Evolutionary conservation across 2,329 filamentous ascomycete species (phyloP), one percentile per base, ranked within the genome.

Genomic region (Sclerotinia trifoliorum): DNA sequence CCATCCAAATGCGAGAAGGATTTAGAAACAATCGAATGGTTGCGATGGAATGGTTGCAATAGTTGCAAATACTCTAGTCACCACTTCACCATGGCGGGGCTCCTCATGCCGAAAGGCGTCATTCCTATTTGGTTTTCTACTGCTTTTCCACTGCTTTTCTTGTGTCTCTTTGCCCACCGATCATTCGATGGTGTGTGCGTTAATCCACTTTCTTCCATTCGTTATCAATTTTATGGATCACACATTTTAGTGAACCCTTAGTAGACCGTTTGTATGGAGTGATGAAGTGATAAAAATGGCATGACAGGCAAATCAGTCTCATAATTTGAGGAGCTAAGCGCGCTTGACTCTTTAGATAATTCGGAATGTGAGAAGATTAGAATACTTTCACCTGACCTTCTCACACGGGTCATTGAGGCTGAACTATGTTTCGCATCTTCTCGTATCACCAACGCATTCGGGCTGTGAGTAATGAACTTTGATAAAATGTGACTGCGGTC

Each of bases 51-150:
- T 29, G 7, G 35, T 10, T 35, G 35, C 35, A 35, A 35, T 35
- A 10, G 8, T 35, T 35, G 35, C 35, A 35, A 10, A 35, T 35
- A 1, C 35, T 35, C 35, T 35, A 35, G n/a, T 39, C 57, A 60
- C 46, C 44, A 49, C 29, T 62, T 49, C 21, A 26, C 44, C 2
- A 42, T 66, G 51, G 64, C 64, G 64, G 64, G 64, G 64, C 52
- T 58, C 39, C 42, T 58, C 64, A 66, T 66, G 64, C 64, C 52
- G 64, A 66, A 58, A 60, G 29, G 64, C 64, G 64, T 66, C 64
- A 66, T 66, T 66, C 64, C 48, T 58, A 19, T 35, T 66, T 62
- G 19, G 46, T 39, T 58, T 46, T 48, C 44, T 32, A 49, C 10
- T 66, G 42, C 55, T 48, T 60, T 15, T 49, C 32, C 32, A 35